These are phyloP conservation scores for Phytophthora melonis DNA, from an alignment of 352 stramenopile genomes.

Conservation along the genomic window DNA sequence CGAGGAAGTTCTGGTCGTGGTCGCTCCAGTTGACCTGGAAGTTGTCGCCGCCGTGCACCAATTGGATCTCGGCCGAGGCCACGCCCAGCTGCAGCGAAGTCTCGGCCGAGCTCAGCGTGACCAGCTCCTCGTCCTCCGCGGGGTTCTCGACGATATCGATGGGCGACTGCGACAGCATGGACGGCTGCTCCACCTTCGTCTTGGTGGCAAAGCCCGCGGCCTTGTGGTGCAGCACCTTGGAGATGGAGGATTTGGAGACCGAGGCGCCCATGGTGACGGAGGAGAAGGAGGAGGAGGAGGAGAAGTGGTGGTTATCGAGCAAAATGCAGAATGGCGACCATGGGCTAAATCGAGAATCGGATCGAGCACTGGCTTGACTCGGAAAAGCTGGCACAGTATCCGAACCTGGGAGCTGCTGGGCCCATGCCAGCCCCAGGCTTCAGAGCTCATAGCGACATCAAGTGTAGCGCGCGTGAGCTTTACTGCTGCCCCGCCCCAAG, in stretches of 20 bases:
- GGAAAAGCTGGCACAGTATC: too few relatives aligned
- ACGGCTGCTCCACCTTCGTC: not conserved
- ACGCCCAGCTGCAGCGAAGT: constrained; percentile 37
- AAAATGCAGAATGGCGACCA: constrained; percentile 24
- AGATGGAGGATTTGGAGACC: constrained; percentile 16
- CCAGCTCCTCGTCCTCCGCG: constrained; percentile 17
- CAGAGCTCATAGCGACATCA: not conserved
- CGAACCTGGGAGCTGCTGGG: too few relatives aligned
- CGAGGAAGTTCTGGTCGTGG: constrained; percentile 48
- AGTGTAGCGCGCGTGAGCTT: constrained; percentile 19
- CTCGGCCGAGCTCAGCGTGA: constrained; percentile 29
- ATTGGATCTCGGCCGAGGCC: constrained; percentile 41
- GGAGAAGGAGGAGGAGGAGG: not conserved
- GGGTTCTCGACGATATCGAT: constrained; percentile 59
- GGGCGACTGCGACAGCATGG: constrained; percentile 53
- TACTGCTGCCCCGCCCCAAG: not conserved
- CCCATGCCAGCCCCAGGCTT: constrained; percentile 4
- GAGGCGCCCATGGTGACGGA: constrained; percentile 19
- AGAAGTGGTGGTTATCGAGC: not conserved
- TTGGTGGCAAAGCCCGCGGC: not conserved
- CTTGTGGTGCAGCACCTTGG: constrained; percentile 27
- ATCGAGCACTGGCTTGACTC: too few relatives aligned
- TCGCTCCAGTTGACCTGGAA: constrained; percentile 66
- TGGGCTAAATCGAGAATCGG: too few relatives aligned
- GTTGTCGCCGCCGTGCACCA: constrained; percentile 50